Evolutionary conservation across 208 protist species (phyloP).

Genomic region (Acanthamoeba sp.): DNA sequence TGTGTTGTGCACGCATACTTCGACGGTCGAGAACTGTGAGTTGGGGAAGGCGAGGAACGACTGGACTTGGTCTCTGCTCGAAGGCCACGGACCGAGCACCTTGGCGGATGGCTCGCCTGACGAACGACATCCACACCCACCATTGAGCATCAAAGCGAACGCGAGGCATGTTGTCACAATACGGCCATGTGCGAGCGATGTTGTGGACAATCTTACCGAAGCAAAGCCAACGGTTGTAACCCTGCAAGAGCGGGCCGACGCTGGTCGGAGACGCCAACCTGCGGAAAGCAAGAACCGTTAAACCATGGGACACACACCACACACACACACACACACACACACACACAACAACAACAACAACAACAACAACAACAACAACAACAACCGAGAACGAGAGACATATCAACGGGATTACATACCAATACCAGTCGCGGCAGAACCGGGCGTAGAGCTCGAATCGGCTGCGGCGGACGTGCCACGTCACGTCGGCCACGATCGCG

Average conservation of each 20-base stretch:
- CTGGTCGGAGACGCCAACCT: slow-evolving; percentile 49
- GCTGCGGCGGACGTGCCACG: slow-evolving; percentile 52
- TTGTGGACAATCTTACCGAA: too few relatives aligned
- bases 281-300: too few relatives aligned
- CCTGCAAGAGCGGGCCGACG: slow-evolving; percentile 25
- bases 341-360: too few relatives aligned
- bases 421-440: slow-evolving; percentile 70
- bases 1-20: not conserved
- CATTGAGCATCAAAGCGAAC: not conserved
- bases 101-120: not conserved
- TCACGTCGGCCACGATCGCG: slow-evolving; percentile 2
- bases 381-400: not conserved
- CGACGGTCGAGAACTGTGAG: not conserved
- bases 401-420: slow-evolving; percentile 10
- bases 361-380: slow-evolving; percentile 17
- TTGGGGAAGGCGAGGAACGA: slow-evolving; percentile 36
- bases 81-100: not conserved
- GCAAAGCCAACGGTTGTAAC: slow-evolving; percentile 35
- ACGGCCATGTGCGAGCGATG: not conserved
- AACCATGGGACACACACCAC: too few relatives aligned
- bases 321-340: too few relatives aligned
- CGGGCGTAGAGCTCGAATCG: slow-evolving; percentile 69
- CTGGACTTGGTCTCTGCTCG: not conserved
- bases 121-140: not conserved
- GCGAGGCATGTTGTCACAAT: too few relatives aligned